Percentiles rank a stretch among this genome's conserved stretches.
Conservation (phyloP, 768 basidiomycete species). For the Macrolepiota albuminosa region DNA sequence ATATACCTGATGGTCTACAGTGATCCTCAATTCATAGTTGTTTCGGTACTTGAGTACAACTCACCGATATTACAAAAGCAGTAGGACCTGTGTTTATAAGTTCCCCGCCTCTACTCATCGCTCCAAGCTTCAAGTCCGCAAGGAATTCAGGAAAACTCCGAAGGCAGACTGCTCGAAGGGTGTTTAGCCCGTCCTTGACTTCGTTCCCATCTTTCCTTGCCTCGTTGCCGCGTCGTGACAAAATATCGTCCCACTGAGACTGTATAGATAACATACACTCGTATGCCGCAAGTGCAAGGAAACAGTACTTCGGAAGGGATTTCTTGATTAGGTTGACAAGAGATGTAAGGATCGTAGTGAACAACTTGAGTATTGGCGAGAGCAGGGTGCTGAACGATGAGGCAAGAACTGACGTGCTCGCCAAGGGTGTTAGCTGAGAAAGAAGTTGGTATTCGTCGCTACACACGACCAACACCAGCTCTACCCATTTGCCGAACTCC, state of each 20-base stretch:
- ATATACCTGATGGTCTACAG: constrained; percentile 66
- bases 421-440: constrained; percentile 57
- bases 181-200: constrained; percentile 62
- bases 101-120: constrained; percentile 51
- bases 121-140: constrained; percentile 70
- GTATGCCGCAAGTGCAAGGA: constrained; percentile 73
- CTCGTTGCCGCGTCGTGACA: constrained; percentile 46
- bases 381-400: constrained; percentile 61
- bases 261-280: constrained; percentile 53
- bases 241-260: constrained; percentile 61
- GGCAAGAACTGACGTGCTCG: constrained; percentile 42
- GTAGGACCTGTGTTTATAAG: constrained; percentile 54
- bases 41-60: constrained; percentile 15
- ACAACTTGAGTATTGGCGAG: constrained; percentile 58
- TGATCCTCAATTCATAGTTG: constrained; percentile 3
- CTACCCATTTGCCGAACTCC: constrained; percentile 72
- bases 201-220: constrained; percentile 53
- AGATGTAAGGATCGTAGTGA: constrained; percentile 60
- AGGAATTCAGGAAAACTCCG: constrained; percentile 83
- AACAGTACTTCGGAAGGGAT: constrained; percentile 71
- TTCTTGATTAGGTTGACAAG: constrained; percentile 67
- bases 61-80: constrained; percentile 52
- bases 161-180: constrained; percentile 63
- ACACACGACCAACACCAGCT: constrained; percentile 56
- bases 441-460: constrained; percentile 70